Base-by-base conservation (phyloP, 306 rosid genomes). In the Vigna trinervia region DNA sequence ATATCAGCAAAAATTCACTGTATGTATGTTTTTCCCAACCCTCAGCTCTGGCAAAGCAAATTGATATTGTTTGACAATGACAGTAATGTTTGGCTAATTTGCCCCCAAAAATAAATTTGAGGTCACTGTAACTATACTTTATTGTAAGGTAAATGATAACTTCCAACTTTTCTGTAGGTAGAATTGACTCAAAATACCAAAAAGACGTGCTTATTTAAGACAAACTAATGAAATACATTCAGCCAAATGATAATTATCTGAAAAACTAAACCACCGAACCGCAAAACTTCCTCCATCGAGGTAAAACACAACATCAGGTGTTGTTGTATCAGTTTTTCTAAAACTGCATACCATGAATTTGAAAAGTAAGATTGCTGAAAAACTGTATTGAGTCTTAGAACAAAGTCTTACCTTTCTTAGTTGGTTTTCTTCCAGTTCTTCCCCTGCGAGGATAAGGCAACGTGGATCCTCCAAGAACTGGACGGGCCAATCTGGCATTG, bases 381-480 rank as follows among this genome's bases (percentile, higher is more conserved):
- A 43, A 43, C 13, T 9, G 13, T 2, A 9, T 50, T 50, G 22
- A 14, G 6, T 50, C 9, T 1, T 20, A 54, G 32, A 57, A 57
- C n/a, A 57, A 58, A 68, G 43, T 20, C 65, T 59, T 36, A 89
- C 97, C 97, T 81, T 88, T 80, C 39, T 56, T 60, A 2, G 91
- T 4, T 22, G 88, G 72, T 51, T 80, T 50, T 79, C 96, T 79
- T 23, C 94, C 96, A 0, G 96, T 93, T 86, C 97, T 87, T 58
- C 94, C 96, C 32, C 97, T 82, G 1, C 97, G 88, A 69, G 97
- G 97, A 70, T 93, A 93, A 68, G 97, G 96, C 36, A 82, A 85
- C 41, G 51, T 51, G 19, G 87, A 82, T 51, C 96, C 97, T 69
- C 97, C 97, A 5, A 93, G 94, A 75, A 85, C 82, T 0, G 88